Conservation (phyloP, 208 protist genomes). For the Acanthamoeba triangularis region DNA sequence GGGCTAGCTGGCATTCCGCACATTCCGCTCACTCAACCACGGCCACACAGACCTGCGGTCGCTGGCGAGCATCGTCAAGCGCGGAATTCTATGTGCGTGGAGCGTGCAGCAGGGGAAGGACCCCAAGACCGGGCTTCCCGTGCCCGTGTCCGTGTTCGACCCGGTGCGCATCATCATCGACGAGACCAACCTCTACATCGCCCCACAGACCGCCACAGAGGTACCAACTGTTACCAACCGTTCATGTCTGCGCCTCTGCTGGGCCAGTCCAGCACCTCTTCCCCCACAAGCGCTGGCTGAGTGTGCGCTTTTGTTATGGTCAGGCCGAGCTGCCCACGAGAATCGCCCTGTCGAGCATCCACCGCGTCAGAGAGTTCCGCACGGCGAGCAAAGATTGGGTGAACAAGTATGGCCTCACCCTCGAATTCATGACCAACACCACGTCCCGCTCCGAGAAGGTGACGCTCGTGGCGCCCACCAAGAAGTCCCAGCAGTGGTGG, state of each 20-base stretch:
- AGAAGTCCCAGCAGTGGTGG: constrained; percentile 54
- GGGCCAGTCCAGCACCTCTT: neutral
- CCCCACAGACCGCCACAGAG: neutral
- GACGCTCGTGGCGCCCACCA: constrained; percentile 31
- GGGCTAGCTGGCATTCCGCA: too few species aligned
- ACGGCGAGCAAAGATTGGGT: constrained; percentile 58
- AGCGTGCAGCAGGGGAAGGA: constrained; percentile 41
- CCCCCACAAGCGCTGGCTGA: neutral
- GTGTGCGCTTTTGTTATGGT: neutral
- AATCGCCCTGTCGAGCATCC: constrained; percentile 30
- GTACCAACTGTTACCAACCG: neutral
- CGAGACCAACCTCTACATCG: constrained; percentile 37
- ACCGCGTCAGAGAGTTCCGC: constrained; percentile 20
- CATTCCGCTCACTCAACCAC: neutral
- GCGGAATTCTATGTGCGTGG: constrained; percentile 6
- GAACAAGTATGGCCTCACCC: constrained; percentile 29
- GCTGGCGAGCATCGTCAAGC: constrained; percentile 37
- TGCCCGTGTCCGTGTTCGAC: constrained; percentile 52
- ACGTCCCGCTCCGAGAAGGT: constrained; percentile 16
- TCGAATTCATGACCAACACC: constrained; percentile 14
- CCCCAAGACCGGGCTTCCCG: constrained; percentile 13
- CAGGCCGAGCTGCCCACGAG: neutral
- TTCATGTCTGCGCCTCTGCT: too few species aligned
- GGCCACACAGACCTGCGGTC: neutral
- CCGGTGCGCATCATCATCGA: constrained; percentile 53